Conservation (phyloP, 352 stramenopile genomes). For the Phytophthora quininea region DNA sequence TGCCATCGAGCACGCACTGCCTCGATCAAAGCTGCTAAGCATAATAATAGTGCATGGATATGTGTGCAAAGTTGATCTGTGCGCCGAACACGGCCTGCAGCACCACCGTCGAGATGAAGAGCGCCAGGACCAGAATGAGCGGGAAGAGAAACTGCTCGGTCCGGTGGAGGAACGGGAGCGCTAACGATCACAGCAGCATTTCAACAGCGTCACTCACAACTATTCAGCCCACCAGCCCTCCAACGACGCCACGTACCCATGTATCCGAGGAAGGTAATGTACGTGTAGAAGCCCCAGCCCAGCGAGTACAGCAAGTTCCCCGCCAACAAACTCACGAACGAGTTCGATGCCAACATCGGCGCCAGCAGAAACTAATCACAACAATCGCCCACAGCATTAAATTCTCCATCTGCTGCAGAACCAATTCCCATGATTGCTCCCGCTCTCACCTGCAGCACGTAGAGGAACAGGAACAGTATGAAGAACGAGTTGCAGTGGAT, state of each 20-base stretch:
- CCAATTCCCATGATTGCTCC: too few species aligned
- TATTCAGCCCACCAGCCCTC: too few species aligned
- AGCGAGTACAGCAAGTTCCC: conserved; percentile 95
- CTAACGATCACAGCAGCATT: conserved; percentile 33
- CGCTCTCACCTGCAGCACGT: conserved; percentile 85
- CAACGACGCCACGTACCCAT: conserved; percentile 63
- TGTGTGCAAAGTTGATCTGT: conserved; percentile 72
- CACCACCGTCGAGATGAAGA: conserved; percentile 87
- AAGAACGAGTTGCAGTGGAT: conserved; percentile 99
- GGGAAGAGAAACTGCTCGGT: conserved; percentile 91
- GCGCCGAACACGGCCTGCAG: conserved; percentile 73
- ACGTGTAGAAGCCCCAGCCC: conserved; percentile 96
- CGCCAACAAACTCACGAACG: conserved; percentile 89
- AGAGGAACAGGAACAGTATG: conserved; percentile 95
- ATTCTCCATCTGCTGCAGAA: not conserved
- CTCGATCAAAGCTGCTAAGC: conserved; percentile 30
- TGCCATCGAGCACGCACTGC: conserved; percentile 1
- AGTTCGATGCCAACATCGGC: conserved; percentile 91
- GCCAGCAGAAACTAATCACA: conserved; percentile 94
- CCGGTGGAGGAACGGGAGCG: conserved; percentile 89
- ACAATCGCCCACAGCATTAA: not conserved
- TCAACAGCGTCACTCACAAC: conserved; percentile 3
- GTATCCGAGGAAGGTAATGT: conserved; percentile 98
- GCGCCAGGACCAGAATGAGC: conserved; percentile 69
- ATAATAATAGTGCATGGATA: conserved; percentile 89